phyloP scores from a whole-genome alignment of 176 grass and related monocot species.

The Rhipidocladum racemiflorum region DNA sequence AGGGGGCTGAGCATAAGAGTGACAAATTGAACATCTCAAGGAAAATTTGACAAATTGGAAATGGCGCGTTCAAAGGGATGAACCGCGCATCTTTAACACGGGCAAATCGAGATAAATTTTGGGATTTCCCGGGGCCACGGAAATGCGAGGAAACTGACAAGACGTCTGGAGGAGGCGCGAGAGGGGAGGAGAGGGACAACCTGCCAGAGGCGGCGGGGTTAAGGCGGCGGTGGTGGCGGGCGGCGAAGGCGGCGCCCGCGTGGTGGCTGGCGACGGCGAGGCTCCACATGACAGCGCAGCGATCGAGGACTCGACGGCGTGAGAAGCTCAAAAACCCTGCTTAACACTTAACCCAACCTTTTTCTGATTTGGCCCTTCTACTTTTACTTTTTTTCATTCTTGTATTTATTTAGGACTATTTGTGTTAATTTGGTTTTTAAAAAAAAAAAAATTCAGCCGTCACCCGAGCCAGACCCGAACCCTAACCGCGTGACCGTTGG shows the following conservation, averaged over 20 bases:
- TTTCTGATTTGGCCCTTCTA: not conserved
- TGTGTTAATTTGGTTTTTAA: not conserved
- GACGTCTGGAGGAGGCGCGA: not conserved
- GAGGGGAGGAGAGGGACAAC: not conserved
- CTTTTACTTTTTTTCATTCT: not conserved
- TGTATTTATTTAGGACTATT: not conserved
- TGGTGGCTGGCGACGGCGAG: conserved; percentile 16
- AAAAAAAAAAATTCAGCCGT: too few relatives aligned
- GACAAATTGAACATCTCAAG: not conserved
- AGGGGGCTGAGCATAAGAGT: not conserved
- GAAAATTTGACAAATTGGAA: not conserved
- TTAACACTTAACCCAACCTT: conserved; percentile 30
- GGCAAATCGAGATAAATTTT: not conserved
- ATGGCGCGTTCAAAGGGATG: not conserved
- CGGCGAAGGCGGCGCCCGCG: conserved; percentile 16
- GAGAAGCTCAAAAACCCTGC: conserved; percentile 1
- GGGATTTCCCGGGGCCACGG: not conserved
- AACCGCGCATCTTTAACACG: not conserved
- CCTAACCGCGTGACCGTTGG: too few relatives aligned
- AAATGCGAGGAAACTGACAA: not conserved
- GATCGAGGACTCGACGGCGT: not conserved
- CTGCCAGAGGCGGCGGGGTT: conserved; percentile 1
- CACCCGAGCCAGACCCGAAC: too few relatives aligned
- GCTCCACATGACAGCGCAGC: conserved; percentile 16
- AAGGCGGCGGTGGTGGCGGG: not conserved